Conservation (phyloP, 257 asterid species). For the Ilex aquifolium region DNA sequence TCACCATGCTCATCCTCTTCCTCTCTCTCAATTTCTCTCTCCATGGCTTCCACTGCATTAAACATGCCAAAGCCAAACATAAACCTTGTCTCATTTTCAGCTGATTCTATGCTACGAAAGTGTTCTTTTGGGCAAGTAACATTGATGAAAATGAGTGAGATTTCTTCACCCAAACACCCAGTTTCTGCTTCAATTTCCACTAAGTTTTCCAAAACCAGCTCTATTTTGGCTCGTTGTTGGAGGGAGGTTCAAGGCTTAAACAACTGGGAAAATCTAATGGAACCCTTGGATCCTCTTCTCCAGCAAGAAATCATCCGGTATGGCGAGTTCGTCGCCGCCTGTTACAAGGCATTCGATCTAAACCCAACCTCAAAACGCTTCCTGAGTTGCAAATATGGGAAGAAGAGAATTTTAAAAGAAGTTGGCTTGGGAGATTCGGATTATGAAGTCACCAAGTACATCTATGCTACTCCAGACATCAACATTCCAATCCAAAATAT, state of each 20-base stretch:
- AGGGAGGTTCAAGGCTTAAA: slow-evolving; percentile 49
- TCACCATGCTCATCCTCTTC: neutral
- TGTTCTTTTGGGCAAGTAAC: neutral
- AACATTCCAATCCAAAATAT: slow-evolving; percentile 23
- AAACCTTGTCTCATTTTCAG: neutral
- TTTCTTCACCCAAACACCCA: neutral
- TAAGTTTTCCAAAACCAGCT: neutral
- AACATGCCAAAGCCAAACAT: slow-evolving; percentile 3
- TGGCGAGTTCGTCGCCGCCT: slow-evolving; percentile 54
- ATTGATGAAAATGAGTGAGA: slow-evolving; percentile 1
- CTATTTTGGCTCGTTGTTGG: slow-evolving; percentile 31
- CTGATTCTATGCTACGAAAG: neutral
- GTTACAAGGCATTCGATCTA: slow-evolving; percentile 62
- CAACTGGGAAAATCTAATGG: slow-evolving; percentile 49
- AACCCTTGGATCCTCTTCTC: too few relatives aligned
- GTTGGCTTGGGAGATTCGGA: slow-evolving; percentile 47
- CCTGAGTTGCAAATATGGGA: slow-evolving; percentile 64
- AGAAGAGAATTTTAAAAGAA: slow-evolving; percentile 16
- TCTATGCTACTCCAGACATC: slow-evolving; percentile 27
- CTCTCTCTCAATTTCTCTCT: neutral
- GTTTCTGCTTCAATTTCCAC: neutral
- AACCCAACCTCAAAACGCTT: slow-evolving; percentile 46
- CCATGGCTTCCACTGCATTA: slow-evolving; percentile 5
- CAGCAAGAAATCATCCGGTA: slow-evolving; percentile 34
- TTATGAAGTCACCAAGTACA: slow-evolving; percentile 28